These are phyloP conservation scores for Aspergillus candidus DNA, from an alignment of 2,329 filamentous ascomycete species.

Conservation along the genomic window DNA sequence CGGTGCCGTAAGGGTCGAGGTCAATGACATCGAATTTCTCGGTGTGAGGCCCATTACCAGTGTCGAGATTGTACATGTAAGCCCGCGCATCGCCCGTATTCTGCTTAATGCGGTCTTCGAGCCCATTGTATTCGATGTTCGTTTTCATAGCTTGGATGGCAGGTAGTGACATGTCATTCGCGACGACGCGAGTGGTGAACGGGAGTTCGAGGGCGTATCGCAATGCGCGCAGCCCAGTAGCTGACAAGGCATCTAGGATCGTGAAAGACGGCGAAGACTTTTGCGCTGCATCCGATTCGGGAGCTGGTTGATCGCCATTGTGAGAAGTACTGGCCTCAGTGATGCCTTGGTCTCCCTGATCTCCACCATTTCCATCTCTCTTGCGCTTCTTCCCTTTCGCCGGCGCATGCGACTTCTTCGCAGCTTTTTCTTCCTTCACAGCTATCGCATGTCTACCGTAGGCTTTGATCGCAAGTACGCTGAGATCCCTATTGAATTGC, in stretches of 20 bases:
- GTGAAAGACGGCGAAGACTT: constrained; percentile 52
- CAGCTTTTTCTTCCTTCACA: constrained; percentile 48
- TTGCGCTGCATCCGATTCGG: constrained; percentile 19
- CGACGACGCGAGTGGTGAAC: constrained; percentile 71
- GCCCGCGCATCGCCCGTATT: constrained; percentile 77
- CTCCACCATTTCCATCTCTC: constrained; percentile 18
- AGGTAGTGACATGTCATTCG: constrained; percentile 77
- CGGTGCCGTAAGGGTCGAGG: constrained; percentile 91
- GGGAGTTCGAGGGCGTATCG: constrained; percentile 90
- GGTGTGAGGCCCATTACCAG: constrained; percentile 31
- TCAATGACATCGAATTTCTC: constrained; percentile 88
- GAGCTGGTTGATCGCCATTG: constrained; percentile 8
- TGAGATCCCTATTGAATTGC: constrained; percentile 96
- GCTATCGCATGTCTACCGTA: constrained; percentile 66
- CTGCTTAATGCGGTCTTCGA: constrained; percentile 64
- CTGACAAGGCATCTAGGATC: constrained; percentile 93
- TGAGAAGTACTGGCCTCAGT: neutral
- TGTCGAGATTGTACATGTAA: constrained; percentile 73
- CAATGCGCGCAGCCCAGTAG: constrained; percentile 82
- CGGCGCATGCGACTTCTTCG: constrained; percentile 31
- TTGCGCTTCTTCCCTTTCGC: constrained; percentile 35
- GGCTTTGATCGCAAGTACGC: constrained; percentile 82
- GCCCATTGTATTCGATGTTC: constrained; percentile 77
- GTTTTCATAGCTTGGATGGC: constrained; percentile 75
- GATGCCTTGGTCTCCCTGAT: too few relatives aligned